These are phyloP conservation scores for Aspergillus fumigatiaffinis DNA, from an alignment of 2,329 filamentous ascomycete species.

Conservation along the genomic window DNA sequence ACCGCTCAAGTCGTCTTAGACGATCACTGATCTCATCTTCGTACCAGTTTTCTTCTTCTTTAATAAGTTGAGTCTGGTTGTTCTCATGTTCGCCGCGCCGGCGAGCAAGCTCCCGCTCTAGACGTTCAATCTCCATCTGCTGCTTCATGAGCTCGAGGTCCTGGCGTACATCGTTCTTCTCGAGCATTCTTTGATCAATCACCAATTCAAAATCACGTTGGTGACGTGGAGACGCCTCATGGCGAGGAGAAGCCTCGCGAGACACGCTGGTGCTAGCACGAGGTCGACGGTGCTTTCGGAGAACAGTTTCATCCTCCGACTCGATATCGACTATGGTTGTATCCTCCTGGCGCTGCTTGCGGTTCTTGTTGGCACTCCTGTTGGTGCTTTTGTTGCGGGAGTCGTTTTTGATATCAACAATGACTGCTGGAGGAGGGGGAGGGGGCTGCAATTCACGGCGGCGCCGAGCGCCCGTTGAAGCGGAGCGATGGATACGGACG, in stretches of 20 bases:
- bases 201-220: conserved; percentile 33
- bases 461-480: conserved; percentile 33
- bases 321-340: conserved; percentile 19
- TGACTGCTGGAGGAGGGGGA: conserved; percentile 23
- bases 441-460: conserved; percentile 15
- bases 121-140: conserved; percentile 33
- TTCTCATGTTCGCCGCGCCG: conserved; percentile 23
- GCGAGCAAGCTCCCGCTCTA: conserved; percentile 32
- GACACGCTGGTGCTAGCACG: conserved; percentile 22
- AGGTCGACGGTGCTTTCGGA: conserved; percentile 13
- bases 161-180: conserved; percentile 31
- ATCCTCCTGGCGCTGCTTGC: conserved; percentile 12
- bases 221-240: conserved; percentile 16
- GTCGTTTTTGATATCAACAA: conserved; percentile 35
- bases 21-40: conserved; percentile 39
- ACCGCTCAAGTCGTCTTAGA: conserved; percentile 32
- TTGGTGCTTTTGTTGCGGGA: conserved; percentile 25
- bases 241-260: conserved; percentile 19
- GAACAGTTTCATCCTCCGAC: conserved; percentile 23
- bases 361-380: conserved; percentile 18
- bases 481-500: conserved; percentile 28
- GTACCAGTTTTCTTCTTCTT: conserved; percentile 42
- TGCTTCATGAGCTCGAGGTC: conserved; percentile 33
- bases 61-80: conserved; percentile 23
- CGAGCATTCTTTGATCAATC: conserved; percentile 32